phyloP scores from a whole-genome alignment of 805 yeast genomes.

The Starmerella gropengiesseri region DNA sequence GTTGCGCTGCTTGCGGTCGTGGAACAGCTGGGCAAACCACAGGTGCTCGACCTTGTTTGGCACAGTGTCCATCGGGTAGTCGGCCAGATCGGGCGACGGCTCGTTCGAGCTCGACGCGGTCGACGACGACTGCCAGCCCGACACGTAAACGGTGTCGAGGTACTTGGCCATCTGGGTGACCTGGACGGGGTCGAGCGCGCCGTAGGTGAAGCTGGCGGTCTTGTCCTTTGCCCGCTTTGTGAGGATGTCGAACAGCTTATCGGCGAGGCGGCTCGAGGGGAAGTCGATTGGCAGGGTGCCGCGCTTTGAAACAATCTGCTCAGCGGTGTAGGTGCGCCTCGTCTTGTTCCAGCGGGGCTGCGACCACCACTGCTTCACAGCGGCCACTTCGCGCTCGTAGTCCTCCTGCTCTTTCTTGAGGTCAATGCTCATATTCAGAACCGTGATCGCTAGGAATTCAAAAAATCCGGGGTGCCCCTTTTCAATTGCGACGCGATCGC shows the following conservation, averaged over 20 bases:
- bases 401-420: constrained; percentile 50
- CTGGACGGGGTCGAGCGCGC: constrained; percentile 93
- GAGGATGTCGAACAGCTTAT: constrained; percentile 63
- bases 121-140: constrained; percentile 98
- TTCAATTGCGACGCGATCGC: too few relatives aligned
- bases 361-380: constrained; percentile 82
- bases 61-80: constrained; percentile 96
- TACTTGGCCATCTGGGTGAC: constrained; percentile 95
- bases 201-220: constrained; percentile 80
- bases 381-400: constrained; percentile 58
- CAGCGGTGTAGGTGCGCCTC: constrained; percentile 78
- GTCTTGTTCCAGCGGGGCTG: constrained; percentile 85
- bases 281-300: constrained; percentile 63
- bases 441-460: too few relatives aligned
- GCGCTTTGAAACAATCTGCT: constrained; percentile 81
- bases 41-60: constrained; percentile 97
- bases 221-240: constrained; percentile 59
- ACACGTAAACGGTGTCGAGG: constrained; percentile 82
- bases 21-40: constrained; percentile 94
- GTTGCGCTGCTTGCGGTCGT: constrained; percentile 91
- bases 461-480: too few relatives aligned
- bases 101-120: constrained; percentile 96
- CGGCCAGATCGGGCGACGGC: constrained; percentile 97
- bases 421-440: constrained; percentile 35
- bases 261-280: constrained; percentile 70